Evolutionary conservation across 768 basidiomycete species (phyloP).

Genomic region (Chalciporus pseudorubinellus): DNA sequence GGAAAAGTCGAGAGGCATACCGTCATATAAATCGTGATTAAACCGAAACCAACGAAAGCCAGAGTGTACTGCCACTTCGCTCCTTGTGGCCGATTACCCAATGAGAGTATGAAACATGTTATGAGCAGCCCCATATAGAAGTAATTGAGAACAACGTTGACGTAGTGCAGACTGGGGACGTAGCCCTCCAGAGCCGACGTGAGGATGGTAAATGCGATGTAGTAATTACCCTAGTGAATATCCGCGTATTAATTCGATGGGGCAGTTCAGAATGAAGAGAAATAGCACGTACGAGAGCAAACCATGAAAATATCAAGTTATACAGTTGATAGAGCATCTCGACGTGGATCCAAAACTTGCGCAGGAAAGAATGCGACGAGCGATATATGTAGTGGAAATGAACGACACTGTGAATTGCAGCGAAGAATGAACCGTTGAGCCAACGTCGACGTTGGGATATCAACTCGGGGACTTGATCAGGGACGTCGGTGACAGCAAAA

Average conservation of each 20-base stretch:
- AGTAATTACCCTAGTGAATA: conserved; percentile 72
- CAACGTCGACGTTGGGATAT: conserved; percentile 94
- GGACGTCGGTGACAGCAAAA: conserved; percentile 90
- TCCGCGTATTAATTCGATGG: background rate
- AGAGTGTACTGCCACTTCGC: conserved; percentile 83
- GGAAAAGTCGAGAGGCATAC: conserved; percentile 42
- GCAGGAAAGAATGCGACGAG: conserved; percentile 72
- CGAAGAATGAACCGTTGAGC: conserved; percentile 99
- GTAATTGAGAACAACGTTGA: conserved; percentile 82
- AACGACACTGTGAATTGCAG: conserved; percentile 85
- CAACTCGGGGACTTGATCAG: conserved; percentile 91
- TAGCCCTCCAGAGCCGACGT: conserved; percentile 66
- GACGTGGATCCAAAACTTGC: conserved; percentile 94
- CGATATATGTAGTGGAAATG: conserved; percentile 97
- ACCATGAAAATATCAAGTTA: conserved; percentile 93
- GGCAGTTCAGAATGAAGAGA: background rate
- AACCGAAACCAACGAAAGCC: conserved; percentile 82
- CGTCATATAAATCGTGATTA: conserved; percentile 97
- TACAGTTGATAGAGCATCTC: conserved; percentile 90
- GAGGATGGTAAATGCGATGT: conserved; percentile 83
- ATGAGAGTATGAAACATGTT: conserved; percentile 80
- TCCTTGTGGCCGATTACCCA: conserved; percentile 93
- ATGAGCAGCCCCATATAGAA: conserved; percentile 85
- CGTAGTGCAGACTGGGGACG: conserved; percentile 59
- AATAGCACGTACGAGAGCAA: conserved; percentile 58